Evolutionary conservation across 164 flowering plant genomes (phyloP).

Genomic region (Cinnamomum chago): DNA sequence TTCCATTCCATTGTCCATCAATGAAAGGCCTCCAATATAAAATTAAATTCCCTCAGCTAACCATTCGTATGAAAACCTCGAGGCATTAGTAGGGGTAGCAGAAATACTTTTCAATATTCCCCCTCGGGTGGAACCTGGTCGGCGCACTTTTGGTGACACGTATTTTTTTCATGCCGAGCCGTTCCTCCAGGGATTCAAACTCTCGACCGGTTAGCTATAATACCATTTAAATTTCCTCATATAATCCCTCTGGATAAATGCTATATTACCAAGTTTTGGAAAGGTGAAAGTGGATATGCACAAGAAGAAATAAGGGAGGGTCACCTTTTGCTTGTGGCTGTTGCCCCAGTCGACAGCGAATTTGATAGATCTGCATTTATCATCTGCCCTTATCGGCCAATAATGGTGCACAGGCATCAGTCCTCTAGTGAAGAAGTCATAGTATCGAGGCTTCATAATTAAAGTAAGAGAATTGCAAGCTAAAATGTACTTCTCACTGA

Average conservation of each 20-base stretch:
- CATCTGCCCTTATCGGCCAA: slow-evolving; percentile 50
- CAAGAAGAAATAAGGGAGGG: neutral
- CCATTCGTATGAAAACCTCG: too few species aligned
- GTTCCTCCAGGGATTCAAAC: neutral
- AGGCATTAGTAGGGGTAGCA: too few species aligned
- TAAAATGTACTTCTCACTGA: slow-evolving; percentile 61
- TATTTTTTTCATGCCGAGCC: neutral
- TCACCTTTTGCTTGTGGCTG: slow-evolving; percentile 43
- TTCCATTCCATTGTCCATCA: too few species aligned
- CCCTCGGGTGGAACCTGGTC: too few species aligned
- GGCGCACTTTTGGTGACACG: too few species aligned
- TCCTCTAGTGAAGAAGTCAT: slow-evolving; percentile 63
- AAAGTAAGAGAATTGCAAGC: slow-evolving; percentile 61
- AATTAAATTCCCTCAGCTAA: too few species aligned
- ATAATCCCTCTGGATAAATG: neutral
- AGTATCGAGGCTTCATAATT: slow-evolving; percentile 36
- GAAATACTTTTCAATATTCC: too few species aligned
- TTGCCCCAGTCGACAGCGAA: slow-evolving; percentile 79
- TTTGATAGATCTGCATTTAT: slow-evolving; percentile 48
- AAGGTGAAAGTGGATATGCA: neutral
- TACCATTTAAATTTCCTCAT: too few species aligned
- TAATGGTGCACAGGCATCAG: slow-evolving; percentile 54
- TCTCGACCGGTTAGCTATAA: neutral
- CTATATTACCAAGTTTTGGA: neutral
- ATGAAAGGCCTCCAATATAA: too few species aligned